Conservation (phyloP, 345 rosid species). For the Euphorbia tirucalli region DNA sequence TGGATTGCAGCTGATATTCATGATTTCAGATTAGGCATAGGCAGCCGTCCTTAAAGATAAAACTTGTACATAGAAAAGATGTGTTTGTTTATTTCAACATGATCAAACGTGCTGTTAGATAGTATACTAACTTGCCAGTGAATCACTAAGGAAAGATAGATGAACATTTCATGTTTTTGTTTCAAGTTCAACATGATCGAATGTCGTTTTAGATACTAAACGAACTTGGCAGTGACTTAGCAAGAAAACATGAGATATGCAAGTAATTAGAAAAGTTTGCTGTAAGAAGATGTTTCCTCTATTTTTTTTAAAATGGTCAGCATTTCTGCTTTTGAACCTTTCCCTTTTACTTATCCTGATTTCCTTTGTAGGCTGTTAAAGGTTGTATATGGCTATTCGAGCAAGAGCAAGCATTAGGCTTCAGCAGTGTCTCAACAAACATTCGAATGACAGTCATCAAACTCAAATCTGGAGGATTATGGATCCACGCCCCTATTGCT, state of each 20-base stretch:
- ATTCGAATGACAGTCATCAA: slow-evolving; percentile 95
- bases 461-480: slow-evolving; percentile 92
- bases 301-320: neutral
- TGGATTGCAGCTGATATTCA: too few relatives aligned
- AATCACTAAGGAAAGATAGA: neutral
- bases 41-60: neutral
- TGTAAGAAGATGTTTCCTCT: neutral
- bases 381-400: slow-evolving; percentile 92
- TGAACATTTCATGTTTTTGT: neutral
- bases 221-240: neutral
- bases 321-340: neutral
- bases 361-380: slow-evolving; percentile 61
- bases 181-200: neutral
- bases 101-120: neutral
- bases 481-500: slow-evolving; percentile 99
- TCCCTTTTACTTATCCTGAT: neutral
- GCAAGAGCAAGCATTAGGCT: slow-evolving; percentile 96
- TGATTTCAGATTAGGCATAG: neutral
- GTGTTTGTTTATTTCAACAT: neutral
- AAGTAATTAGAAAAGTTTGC: neutral
- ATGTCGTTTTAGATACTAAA: neutral
- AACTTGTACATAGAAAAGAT: neutral
- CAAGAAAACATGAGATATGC: neutral
- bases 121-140: neutral
- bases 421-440: slow-evolving; percentile 94